Percentiles rank a stretch among this genome's conserved stretches.
These are phyloP conservation scores for Trametes elegans DNA, from an alignment of 768 basidiomycete species.

Conservation along the genomic window DNA sequence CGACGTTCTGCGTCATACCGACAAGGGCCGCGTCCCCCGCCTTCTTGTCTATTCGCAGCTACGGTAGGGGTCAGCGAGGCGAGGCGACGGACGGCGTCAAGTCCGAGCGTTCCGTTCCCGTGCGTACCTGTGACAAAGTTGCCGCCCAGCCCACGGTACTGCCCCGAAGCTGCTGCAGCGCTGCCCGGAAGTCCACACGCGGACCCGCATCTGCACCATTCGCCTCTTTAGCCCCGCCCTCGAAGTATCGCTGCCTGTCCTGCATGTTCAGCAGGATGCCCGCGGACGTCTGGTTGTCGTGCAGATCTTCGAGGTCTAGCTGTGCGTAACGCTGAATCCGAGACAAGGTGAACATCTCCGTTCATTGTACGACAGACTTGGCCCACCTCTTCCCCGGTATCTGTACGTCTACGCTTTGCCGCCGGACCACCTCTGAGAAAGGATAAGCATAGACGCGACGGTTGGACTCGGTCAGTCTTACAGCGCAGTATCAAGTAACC, in stretches of 20 bases:
- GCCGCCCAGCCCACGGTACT: conserved; percentile 57
- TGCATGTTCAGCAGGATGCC: conserved; percentile 87
- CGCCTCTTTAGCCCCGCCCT: conserved; percentile 43
- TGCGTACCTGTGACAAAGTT: conserved; percentile 53
- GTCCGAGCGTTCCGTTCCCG: too few relatives aligned
- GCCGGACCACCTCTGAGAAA: conserved; percentile 51
- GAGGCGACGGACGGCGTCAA: too few relatives aligned
- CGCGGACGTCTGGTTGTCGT: conserved; percentile 57
- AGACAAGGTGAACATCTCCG: background rate
- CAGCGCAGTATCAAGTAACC: conserved; percentile 80
- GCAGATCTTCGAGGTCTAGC: conserved; percentile 85
- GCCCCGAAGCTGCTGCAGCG: conserved; percentile 46
- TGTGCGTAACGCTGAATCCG: conserved; percentile 41
- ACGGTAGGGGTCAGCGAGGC: background rate
- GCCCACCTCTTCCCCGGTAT: conserved; percentile 42
- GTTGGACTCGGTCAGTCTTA: conserved; percentile 32
- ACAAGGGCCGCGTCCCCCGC: conserved; percentile 64
- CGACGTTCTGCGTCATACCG: conserved; percentile 79
- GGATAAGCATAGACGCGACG: background rate
- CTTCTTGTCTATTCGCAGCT: conserved; percentile 71
- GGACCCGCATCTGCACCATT: conserved; percentile 19
- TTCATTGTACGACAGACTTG: conserved; percentile 9
- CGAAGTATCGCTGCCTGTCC: conserved; percentile 80
- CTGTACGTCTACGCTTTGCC: conserved; percentile 58
- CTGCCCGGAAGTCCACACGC: conserved; percentile 43